Evolutionary conservation across 2,329 filamentous ascomycete species (phyloP).

Genomic region (Exophiala mesophila): DNA sequence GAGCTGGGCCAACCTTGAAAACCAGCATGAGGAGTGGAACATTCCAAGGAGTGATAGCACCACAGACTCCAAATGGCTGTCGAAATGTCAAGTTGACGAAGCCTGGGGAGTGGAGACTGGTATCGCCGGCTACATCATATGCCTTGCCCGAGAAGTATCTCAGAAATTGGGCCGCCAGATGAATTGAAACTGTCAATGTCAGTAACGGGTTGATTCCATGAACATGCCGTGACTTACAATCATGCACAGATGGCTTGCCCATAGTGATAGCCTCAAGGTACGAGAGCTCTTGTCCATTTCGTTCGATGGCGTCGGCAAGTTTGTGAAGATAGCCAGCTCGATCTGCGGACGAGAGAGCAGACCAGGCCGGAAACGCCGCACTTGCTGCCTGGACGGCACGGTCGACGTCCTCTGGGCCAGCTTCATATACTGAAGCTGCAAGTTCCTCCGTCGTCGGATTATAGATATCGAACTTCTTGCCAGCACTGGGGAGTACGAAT

Average conservation of each 20-base stretch:
- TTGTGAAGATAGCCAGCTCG: conserved; percentile 33
- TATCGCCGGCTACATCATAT: conserved; percentile 25
- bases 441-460: conserved; percentile 32
- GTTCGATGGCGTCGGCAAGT: conserved; percentile 30
- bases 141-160: too few relatives aligned
- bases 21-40: conserved; percentile 44
- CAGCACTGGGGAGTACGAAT: conserved; percentile 30
- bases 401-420: conserved; percentile 32
- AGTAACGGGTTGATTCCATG: too few relatives aligned
- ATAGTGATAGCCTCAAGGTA: conserved; percentile 35
- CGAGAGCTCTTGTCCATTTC: conserved; percentile 31
- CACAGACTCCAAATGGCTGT: conserved; percentile 28
- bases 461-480: conserved; percentile 32
- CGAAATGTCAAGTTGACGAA: conserved; percentile 23
- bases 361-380: conserved; percentile 36
- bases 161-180: too few relatives aligned
- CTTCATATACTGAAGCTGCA: conserved; percentile 33
- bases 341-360: conserved; percentile 32
- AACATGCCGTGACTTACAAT: too few relatives aligned
- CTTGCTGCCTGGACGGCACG: conserved; percentile 36
- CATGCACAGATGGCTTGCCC: conserved; percentile 34
- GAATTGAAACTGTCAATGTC: too few relatives aligned
- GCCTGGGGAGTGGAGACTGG: conserved; percentile 20
- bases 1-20: conserved; percentile 36
- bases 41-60: conserved; percentile 58